Conservation (phyloP, 2,329 filamentous ascomycete species). For the Orbilia oligospora region DNA sequence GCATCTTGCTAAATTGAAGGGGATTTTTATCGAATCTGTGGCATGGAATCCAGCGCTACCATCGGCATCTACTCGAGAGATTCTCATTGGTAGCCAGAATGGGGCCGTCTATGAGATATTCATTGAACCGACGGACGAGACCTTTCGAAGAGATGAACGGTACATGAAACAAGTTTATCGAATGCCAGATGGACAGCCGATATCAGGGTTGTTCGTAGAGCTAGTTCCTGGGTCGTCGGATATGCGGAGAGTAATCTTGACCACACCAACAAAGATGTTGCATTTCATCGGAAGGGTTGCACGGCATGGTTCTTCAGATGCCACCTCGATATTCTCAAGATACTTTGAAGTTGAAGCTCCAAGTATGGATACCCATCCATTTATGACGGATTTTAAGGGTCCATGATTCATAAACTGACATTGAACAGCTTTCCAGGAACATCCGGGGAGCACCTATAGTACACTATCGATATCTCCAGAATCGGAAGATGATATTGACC, state of each 20-base stretch:
- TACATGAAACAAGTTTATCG: conserved; percentile 88
- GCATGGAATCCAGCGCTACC: conserved; percentile 96
- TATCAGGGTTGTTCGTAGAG: conserved; percentile 90
- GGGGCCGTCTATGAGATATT: conserved; percentile 95
- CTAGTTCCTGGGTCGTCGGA: conserved; percentile 78
- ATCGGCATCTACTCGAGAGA: conserved; percentile 94
- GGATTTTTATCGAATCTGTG: conserved; percentile 87
- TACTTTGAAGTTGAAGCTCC: conserved; percentile 83
- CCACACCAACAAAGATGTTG: conserved; percentile 82
- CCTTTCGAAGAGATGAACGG: conserved; percentile 94
- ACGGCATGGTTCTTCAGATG: conserved; percentile 80
- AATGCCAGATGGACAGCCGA: conserved; percentile 79
- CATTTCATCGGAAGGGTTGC: conserved; percentile 86
- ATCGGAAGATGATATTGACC: conserved; percentile 71
- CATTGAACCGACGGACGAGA: conserved; percentile 93
- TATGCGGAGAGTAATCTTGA: conserved; percentile 81
- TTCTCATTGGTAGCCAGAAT: conserved; percentile 90
- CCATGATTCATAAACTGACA: background rate
- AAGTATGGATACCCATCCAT: conserved; percentile 57
- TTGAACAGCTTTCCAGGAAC: conserved; percentile 61
- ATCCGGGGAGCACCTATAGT: conserved; percentile 62
- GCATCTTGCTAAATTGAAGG: conserved; percentile 83
- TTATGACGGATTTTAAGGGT: background rate
- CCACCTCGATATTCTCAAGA: conserved; percentile 85
- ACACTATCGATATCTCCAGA: conserved; percentile 64